Evolutionary conservation across 1,139 yeast species (phyloP).

Genomic region (Petasospora rhodanensis): DNA sequence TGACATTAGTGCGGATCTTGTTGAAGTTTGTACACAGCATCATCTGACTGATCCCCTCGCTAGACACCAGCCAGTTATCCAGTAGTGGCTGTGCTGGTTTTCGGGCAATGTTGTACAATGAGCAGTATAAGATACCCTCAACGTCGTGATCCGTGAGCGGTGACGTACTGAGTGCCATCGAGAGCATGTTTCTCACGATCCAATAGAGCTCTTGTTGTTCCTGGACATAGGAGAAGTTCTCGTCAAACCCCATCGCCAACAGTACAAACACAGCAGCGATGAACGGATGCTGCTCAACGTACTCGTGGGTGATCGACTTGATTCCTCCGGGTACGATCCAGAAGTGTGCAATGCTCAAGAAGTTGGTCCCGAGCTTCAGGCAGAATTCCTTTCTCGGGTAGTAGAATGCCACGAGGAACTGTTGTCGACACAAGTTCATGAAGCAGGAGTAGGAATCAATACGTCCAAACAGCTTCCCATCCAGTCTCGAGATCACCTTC

Average conservation of each 20-base stretch:
- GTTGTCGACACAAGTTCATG: constrained; percentile 13
- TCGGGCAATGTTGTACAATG: constrained; percentile 47
- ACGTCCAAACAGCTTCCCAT: constrained; percentile 25
- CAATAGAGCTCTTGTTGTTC: constrained; percentile 41
- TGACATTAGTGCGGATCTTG: constrained; percentile 35
- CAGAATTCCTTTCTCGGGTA: constrained; percentile 35
- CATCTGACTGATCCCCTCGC: constrained; percentile 44
- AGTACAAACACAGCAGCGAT: constrained; percentile 47
- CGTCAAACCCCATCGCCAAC: constrained; percentile 48
- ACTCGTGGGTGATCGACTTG: constrained; percentile 36
- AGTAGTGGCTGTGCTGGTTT: constrained; percentile 44
- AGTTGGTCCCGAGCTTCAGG: constrained; percentile 37
- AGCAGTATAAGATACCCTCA: constrained; percentile 49
- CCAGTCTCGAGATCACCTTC: constrained; percentile 21
- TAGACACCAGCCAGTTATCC: constrained; percentile 45
- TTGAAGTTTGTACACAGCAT: constrained; percentile 40
- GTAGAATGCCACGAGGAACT: constrained; percentile 39
- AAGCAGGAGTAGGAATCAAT: constrained; percentile 17
- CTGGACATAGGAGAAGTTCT: constrained; percentile 39
- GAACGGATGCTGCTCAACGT: constrained; percentile 43
- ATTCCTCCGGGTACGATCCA: constrained; percentile 55
- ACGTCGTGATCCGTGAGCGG: constrained; percentile 52
- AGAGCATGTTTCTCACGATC: constrained; percentile 40
- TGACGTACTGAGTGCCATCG: constrained; percentile 42
- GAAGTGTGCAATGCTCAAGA: constrained; percentile 43